Base-by-base conservation (phyloP, 495 filamentous ascomycete species). In the Penicillium coprophilum region DNA sequence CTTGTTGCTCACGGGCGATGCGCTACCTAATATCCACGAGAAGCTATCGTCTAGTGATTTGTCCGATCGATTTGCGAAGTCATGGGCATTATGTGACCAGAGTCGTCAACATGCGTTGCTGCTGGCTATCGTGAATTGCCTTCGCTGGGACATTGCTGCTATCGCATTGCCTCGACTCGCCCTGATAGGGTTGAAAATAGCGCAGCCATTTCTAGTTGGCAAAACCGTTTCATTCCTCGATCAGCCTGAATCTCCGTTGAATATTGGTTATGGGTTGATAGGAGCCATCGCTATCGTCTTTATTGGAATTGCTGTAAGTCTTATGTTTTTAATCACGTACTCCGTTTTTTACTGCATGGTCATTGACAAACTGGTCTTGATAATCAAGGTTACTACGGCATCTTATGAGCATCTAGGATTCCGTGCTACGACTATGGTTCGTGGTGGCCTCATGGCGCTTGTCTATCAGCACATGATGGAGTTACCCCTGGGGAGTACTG, bases 151-250 rank as follows among this genome's bases (percentile, higher is more conserved):
- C 57, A 47, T 82, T 12, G 54, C 69, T 6, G 55, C 65, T 9
- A 74, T 74, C 4, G 74, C 79, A 23, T 65, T 76, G 6, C 81
- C 83, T 3, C 73, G 82, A 8, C 60, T 80, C 12, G 74, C 68
- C 44, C 66, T 81, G 9, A 80, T 78, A 20, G 82, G 70, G 9
- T 83, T 86, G 62, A 76, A 64, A 45, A 81, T 82, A 58, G 78
- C 76, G 27, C 83, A 86, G 59, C 82, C 84, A 5, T 80, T 87
- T 46, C 66, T 87, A 20, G 76, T 87, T 27, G 69, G 78, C 43
- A 69, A 69, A 21, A 67, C 78, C 0, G 63, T 82, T 53, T 58
- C 19, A 66, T 70, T 49, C 65, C 73, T 31, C 34, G 67, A 28
- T 41, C 66, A 53, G 66, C 77, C 8, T 53, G 45, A 6, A 59